Evolutionary conservation across 306 rosid species (phyloP).

Genomic region (Dicorynia guianensis): DNA sequence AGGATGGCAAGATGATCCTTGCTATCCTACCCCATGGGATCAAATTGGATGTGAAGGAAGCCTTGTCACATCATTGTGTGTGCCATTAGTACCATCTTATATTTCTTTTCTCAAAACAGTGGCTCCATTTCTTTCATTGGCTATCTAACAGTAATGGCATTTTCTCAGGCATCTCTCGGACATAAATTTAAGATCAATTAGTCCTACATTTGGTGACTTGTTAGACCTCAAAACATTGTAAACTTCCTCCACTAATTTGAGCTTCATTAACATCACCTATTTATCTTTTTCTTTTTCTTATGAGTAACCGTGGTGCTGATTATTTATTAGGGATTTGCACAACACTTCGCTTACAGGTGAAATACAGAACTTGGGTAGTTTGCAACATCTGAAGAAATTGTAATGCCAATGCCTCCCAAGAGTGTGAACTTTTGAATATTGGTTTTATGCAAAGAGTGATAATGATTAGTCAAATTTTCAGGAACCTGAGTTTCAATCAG

Average conservation of each 20-base stretch:
- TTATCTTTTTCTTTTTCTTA: not conserved
- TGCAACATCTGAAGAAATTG: slow-evolving; percentile 82
- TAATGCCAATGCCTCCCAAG: slow-evolving; percentile 53
- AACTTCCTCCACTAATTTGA: slow-evolving; percentile 34
- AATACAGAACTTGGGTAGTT: slow-evolving; percentile 79
- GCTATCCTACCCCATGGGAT: slow-evolving; percentile 83
- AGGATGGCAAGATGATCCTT: slow-evolving; percentile 97
- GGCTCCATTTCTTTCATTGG: slow-evolving; percentile 22
- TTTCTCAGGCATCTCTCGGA: slow-evolving; percentile 70
- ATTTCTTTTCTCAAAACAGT: slow-evolving; percentile 11
- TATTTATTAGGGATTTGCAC: slow-evolving; percentile 81
- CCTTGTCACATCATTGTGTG: slow-evolving; percentile 80
- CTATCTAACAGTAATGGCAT: slow-evolving; percentile 29
- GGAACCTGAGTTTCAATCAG: slow-evolving; percentile 90
- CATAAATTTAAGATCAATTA: slow-evolving; percentile 80
- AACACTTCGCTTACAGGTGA: slow-evolving; percentile 82
- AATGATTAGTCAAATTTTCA: slow-evolving; percentile 51
- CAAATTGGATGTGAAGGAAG: slow-evolving; percentile 82
- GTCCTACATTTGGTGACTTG: slow-evolving; percentile 88
- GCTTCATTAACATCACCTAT: not conserved
- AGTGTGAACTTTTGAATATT: slow-evolving; percentile 26
- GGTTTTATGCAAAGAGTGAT: slow-evolving; percentile 1
- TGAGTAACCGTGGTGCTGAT: slow-evolving; percentile 3
- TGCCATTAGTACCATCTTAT: slow-evolving; percentile 4
- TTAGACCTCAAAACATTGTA: slow-evolving; percentile 88